Conservation (phyloP, 1,284 basidiomycete genomes). For the Cutaneotrichosporon sp. region DNA sequence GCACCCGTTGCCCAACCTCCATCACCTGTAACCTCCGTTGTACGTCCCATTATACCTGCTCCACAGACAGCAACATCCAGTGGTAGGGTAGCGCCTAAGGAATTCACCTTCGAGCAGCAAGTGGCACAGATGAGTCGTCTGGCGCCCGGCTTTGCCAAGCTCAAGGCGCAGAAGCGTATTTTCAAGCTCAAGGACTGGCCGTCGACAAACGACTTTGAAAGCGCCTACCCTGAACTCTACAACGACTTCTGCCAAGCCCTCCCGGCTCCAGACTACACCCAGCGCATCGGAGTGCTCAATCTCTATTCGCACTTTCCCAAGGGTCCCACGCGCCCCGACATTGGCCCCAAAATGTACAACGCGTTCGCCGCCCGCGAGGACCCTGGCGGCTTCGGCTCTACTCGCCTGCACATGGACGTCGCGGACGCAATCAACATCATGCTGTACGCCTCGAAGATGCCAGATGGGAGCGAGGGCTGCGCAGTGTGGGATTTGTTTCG, state of each 20-base stretch:
- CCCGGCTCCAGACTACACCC: slow-evolving; percentile 80
- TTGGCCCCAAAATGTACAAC: slow-evolving; percentile 63
- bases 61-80: no score
- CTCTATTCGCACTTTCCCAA: slow-evolving; percentile 69
- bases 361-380: slow-evolving; percentile 41
- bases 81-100: no score
- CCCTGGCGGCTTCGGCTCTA: slow-evolving; percentile 47
- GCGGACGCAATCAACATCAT: slow-evolving; percentile 92
- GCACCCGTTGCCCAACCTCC: no score
- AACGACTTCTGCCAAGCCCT: slow-evolving; percentile 76
- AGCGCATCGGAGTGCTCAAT: slow-evolving; percentile 81
- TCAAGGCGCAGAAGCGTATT: slow-evolving; percentile 56
- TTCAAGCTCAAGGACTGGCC: slow-evolving; percentile 69
- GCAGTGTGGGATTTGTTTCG: slow-evolving; percentile 91
- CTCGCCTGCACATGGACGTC: slow-evolving; percentile 92
- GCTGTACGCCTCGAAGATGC: slow-evolving; percentile 62
- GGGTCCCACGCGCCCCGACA: slow-evolving; percentile 77
- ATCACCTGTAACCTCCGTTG: no score
- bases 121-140: slow-evolving; percentile 45
- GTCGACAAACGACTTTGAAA: slow-evolving; percentile 73
- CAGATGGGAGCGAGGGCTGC: slow-evolving; percentile 65
- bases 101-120: slow-evolving; percentile 46
- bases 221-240: slow-evolving; percentile 77
- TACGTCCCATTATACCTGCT: background rate
- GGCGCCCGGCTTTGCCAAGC: slow-evolving; percentile 52